Conservation (phyloP, 2,329 filamentous ascomycete genomes). For the Fusarium sp. region DNA sequence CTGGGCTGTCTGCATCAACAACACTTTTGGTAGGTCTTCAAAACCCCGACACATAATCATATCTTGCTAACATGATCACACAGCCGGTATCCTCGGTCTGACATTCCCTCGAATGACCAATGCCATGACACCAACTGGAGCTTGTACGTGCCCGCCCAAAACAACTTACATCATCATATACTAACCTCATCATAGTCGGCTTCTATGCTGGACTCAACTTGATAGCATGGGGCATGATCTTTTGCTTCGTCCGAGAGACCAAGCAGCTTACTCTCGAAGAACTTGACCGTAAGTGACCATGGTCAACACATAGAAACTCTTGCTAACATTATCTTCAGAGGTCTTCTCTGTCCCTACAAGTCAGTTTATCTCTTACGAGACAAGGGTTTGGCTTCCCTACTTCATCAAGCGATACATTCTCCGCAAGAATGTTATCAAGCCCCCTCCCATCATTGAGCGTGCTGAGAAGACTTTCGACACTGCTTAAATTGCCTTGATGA, state of each 20-base stretch:
- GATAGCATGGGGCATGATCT: constrained; percentile 63
- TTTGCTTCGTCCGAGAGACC: constrained; percentile 65
- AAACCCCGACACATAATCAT: fast-evolving
- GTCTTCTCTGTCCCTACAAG: constrained; percentile 54
- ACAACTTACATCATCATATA: fast-evolving
- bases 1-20: constrained; percentile 57
- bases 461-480: constrained; percentile 19
- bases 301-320: fast-evolving
- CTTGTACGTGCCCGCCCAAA: constrained; percentile 37
- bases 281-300: constrained; percentile 54
- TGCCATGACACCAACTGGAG: constrained; percentile 53
- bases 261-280: constrained; percentile 67
- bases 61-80: constrained; percentile 4
- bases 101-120: constrained; percentile 54
- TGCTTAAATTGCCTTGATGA: not conserved
- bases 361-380: constrained; percentile 53
- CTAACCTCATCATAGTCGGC: constrained; percentile 49
- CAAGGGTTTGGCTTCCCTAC: constrained; percentile 54
- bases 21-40: constrained; percentile 46
- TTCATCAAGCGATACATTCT: constrained; percentile 58
- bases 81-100: constrained; percentile 49
- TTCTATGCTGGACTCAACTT: constrained; percentile 65
- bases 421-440: constrained; percentile 52
- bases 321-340: not conserved
- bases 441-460: constrained; percentile 51